Percentiles rank a stretch among this genome's conserved stretches.
Evolutionary conservation across 2,329 filamentous ascomycete genomes (phyloP).

Genomic region (Acephala macrosclerotiorum): DNA sequence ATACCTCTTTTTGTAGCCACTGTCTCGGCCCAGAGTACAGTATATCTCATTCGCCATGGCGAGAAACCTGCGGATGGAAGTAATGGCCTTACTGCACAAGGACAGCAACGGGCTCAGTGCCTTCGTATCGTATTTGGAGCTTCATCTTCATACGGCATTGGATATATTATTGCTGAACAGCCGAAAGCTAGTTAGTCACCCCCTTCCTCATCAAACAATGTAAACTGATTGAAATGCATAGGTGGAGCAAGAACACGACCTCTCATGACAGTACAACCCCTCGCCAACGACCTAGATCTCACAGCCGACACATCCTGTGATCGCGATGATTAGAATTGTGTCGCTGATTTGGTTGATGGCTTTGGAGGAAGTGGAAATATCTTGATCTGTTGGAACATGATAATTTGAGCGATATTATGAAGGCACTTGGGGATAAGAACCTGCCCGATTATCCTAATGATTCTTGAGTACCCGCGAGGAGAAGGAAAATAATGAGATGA

Average conservation of each 20-base stretch:
- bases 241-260: conserved; percentile 61
- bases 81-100: conserved; percentile 57
- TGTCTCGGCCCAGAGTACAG: conserved; percentile 46
- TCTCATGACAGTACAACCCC: conserved; percentile 62
- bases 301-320: conserved; percentile 62
- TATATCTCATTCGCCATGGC: conserved; percentile 70
- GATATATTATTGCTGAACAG: conserved; percentile 63
- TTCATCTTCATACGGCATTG: conserved; percentile 60
- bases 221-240: conserved; percentile 34
- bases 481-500: neutral
- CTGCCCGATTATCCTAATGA: conserved; percentile 58
- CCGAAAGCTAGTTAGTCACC: conserved; percentile 53
- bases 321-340: conserved; percentile 62
- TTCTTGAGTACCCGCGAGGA: conserved; percentile 43
- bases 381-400: conserved; percentile 67
- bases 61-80: conserved; percentile 62
- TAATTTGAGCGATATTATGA: conserved; percentile 57
- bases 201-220: neutral
- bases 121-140: conserved; percentile 63
- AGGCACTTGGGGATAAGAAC: conserved; percentile 57
- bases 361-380: conserved; percentile 60
- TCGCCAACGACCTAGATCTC: conserved; percentile 62
- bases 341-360: conserved; percentile 55
- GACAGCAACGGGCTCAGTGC: conserved; percentile 65
- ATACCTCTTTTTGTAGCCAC: conserved; percentile 12